These are phyloP conservation scores for Aspergillus pseudoterreus DNA, from an alignment of 2,329 filamentous ascomycete genomes.

Conservation along the genomic window DNA sequence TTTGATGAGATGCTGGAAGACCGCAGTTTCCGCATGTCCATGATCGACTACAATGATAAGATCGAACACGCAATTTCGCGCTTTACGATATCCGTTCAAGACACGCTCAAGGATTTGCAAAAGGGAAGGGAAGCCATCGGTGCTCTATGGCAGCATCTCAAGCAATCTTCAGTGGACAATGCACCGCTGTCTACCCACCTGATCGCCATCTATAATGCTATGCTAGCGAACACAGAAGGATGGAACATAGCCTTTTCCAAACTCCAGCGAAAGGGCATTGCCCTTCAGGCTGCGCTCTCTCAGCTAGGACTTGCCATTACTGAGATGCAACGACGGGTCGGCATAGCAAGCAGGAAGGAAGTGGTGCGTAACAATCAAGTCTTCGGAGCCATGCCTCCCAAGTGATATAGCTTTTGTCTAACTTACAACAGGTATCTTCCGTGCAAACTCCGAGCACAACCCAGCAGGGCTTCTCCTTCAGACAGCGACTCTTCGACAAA, in stretches of 20 bases:
- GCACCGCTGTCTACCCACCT: conserved; percentile 59
- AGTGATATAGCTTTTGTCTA: background rate
- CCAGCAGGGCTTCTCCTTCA: conserved; percentile 20
- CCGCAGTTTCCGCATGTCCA: conserved; percentile 72
- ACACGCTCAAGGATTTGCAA: conserved; percentile 72
- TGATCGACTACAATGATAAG: conserved; percentile 81
- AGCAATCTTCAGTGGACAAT: conserved; percentile 59
- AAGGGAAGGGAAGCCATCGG: conserved; percentile 73
- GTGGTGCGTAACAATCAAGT: conserved; percentile 52
- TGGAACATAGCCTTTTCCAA: conserved; percentile 80
- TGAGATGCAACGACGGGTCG: conserved; percentile 83
- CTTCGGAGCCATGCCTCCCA: too few relatives aligned
- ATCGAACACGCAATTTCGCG: conserved; percentile 86
- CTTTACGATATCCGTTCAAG: conserved; percentile 71
- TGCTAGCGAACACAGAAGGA: conserved; percentile 88
- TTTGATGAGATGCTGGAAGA: conserved; percentile 90
- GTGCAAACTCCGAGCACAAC: conserved; percentile 9
- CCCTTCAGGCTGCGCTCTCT: conserved; percentile 65
- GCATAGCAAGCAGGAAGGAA: conserved; percentile 72
- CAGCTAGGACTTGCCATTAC: conserved; percentile 73
- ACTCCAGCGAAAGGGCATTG: conserved; percentile 68
- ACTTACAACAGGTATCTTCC: conserved; percentile 20
- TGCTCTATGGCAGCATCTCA: conserved; percentile 73
- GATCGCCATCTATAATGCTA: conserved; percentile 75
- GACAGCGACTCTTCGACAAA: conserved; percentile 22